These are phyloP conservation scores for Carex littledalei DNA, from an alignment of 176 grass and related monocot genomes.

Conservation along the genomic window DNA sequence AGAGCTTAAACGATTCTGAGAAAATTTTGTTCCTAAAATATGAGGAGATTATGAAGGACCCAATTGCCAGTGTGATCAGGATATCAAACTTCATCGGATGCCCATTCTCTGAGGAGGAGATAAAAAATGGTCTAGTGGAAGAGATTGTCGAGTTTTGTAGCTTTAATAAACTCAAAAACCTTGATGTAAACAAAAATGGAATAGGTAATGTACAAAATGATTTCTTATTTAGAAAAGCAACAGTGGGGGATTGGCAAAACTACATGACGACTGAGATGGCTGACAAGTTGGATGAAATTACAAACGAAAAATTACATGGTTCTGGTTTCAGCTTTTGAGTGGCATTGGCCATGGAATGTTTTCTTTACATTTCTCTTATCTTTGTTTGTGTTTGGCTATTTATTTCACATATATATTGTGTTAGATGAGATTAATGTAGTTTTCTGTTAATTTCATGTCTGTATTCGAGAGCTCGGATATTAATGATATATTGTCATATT, in stretches of 20 bases:
- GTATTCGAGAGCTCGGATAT: too few relatives aligned
- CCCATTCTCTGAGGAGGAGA: neutral
- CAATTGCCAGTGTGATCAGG: neutral
- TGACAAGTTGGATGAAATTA: too few relatives aligned
- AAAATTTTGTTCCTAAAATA: slow-evolving; percentile 18
- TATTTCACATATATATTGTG: too few relatives aligned
- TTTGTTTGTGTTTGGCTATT: too few relatives aligned
- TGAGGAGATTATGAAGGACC: slow-evolving; percentile 12
- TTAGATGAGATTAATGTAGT: too few relatives aligned
- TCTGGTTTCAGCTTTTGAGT: too few relatives aligned
- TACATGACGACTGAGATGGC: too few relatives aligned
- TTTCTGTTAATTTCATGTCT: too few relatives aligned
- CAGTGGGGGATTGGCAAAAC: neutral
- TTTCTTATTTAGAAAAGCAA: neutral
- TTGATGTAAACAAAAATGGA: neutral
- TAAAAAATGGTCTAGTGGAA: neutral
- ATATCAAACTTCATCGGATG: neutral
- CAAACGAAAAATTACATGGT: too few relatives aligned
- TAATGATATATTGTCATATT: too few relatives aligned
- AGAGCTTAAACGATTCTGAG: neutral
- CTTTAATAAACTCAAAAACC: neutral
- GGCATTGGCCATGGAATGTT: too few relatives aligned
- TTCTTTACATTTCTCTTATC: too few relatives aligned
- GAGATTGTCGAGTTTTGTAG: neutral
- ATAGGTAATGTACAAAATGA: neutral